Evolutionary conservation across 352 stramenopile species (phyloP).

Genomic region (Pythium angustatum): DNA sequence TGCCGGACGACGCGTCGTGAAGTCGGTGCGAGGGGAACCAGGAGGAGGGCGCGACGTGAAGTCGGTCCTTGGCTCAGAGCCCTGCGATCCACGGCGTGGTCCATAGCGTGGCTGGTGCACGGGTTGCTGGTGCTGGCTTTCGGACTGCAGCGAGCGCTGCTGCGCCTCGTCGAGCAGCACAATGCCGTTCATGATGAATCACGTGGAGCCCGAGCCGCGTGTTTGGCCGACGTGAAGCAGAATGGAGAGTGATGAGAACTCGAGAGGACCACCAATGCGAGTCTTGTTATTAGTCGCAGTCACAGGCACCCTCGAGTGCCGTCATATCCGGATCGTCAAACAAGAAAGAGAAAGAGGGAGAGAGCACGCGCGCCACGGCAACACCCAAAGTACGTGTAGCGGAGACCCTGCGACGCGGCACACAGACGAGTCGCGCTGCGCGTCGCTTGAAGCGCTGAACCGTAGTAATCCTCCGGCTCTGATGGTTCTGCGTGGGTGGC

Average conservation of each 20-base stretch:
- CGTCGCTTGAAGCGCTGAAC: neutral
- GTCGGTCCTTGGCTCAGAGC: neutral
- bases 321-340: no score
- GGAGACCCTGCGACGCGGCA: constrained; percentile 12
- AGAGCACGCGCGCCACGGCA: neutral
- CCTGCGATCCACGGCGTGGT: neutral
- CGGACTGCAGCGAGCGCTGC: constrained; percentile 36
- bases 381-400: neutral
- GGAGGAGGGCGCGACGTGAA: constrained; percentile 3
- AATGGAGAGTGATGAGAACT: constrained; percentile 1
- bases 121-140: neutral
- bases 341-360: neutral
- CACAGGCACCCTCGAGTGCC: no score
- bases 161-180: constrained; percentile 58
- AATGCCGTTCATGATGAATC: constrained; percentile 27
- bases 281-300: no score
- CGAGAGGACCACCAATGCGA: no score
- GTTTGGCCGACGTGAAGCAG: neutral
- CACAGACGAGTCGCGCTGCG: constrained; percentile 2
- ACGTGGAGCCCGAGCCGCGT: neutral
- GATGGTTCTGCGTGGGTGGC: no score
- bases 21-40: constrained; percentile 4
- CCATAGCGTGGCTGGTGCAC: neutral
- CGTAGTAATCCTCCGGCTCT: constrained; percentile 20
- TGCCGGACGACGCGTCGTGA: neutral